These are phyloP conservation scores for Fusarium albidum DNA, from an alignment of 2,329 filamentous ascomycete species.

Conservation along the genomic window DNA sequence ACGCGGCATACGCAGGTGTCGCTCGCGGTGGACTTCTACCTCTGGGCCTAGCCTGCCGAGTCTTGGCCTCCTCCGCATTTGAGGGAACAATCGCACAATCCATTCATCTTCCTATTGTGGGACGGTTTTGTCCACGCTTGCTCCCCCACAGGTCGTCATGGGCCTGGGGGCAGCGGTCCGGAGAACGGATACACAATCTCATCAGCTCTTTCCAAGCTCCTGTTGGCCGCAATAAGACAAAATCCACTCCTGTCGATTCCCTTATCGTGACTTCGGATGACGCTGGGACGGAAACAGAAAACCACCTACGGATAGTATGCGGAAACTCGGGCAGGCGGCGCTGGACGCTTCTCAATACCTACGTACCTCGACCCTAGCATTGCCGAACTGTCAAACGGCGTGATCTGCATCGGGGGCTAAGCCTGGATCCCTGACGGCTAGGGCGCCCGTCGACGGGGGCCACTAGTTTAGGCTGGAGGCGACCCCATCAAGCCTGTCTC, in stretches of 20 bases:
- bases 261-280: background rate
- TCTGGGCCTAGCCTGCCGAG: constrained; percentile 14
- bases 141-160: constrained; percentile 10
- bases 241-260: background rate
- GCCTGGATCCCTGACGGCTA: constrained; percentile 39
- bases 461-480: constrained; percentile 37
- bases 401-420: constrained; percentile 43
- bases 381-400: constrained; percentile 42
- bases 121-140: constrained; percentile 11
- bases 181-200: background rate
- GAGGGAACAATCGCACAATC: constrained; percentile 22
- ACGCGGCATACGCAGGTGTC: constrained; percentile 23
- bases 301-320: constrained; percentile 2
- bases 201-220: background rate
- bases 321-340: constrained; percentile 19
- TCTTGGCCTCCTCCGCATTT: constrained; percentile 16
- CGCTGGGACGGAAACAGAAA: background rate
- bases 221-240: background rate
- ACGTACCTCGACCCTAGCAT: constrained; percentile 28
- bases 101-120: constrained; percentile 13
- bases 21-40: constrained; percentile 8
- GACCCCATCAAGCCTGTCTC: constrained; percentile 36
- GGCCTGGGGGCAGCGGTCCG: background rate
- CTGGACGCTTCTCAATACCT: constrained; percentile 19
- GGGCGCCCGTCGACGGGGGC: constrained; percentile 32